phyloP scores from a whole-genome alignment of 768 basidiomycete genomes.

The Pleurotus cornucopiae region DNA sequence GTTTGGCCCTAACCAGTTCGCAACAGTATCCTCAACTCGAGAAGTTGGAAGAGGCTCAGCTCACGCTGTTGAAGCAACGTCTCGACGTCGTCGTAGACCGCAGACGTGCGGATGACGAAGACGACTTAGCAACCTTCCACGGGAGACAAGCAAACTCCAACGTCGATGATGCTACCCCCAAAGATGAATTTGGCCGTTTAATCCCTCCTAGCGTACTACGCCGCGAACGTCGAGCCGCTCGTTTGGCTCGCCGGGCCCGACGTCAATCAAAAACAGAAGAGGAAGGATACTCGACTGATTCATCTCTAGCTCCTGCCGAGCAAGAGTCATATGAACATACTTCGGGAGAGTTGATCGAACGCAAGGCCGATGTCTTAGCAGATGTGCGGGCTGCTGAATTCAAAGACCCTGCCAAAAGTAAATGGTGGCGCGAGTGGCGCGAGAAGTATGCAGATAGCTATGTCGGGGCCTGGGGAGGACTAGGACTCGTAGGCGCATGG shows the following conservation, averaged over 20 bases:
- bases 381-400: conserved; percentile 88
- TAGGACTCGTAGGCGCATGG: conserved; percentile 86
- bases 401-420: conserved; percentile 57
- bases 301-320: conserved; percentile 63
- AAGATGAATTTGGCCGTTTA: conserved; percentile 61
- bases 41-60: conserved; percentile 69
- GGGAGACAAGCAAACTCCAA: conserved; percentile 39
- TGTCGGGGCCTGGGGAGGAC: conserved; percentile 85
- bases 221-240: conserved; percentile 55
- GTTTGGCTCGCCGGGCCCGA: conserved; percentile 48
- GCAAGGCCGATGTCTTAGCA: conserved; percentile 56
- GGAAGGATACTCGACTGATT: conserved; percentile 88
- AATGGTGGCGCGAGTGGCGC: conserved; percentile 53
- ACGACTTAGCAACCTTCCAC: conserved; percentile 71
- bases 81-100: conserved; percentile 63
- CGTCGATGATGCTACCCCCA: conserved; percentile 27
- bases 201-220: conserved; percentile 40
- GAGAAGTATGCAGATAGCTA: conserved; percentile 77
- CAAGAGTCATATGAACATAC: conserved; percentile 67
- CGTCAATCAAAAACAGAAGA: conserved; percentile 43
- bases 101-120: conserved; percentile 72
- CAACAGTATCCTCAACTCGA: conserved; percentile 75
- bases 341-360: conserved; percentile 43
- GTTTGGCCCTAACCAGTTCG: conserved; percentile 4
- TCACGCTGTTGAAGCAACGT: conserved; percentile 72